Base-by-base conservation (phyloP, 2,329 filamentous ascomycete genomes). In the Colletotrichum sp. region DNA sequence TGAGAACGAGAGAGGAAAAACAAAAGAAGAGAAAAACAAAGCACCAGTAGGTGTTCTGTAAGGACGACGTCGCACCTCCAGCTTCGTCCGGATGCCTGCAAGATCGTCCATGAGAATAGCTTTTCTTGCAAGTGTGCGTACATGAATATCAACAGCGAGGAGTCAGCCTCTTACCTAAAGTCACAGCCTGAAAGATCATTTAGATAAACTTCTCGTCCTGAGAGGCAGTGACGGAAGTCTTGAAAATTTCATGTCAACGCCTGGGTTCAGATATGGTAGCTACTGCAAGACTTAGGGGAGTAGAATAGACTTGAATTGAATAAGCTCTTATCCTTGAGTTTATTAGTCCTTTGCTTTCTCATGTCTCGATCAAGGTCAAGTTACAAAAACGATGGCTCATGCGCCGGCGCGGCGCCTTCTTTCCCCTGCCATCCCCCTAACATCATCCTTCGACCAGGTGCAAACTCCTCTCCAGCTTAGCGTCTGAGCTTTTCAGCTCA, bases 131-230 rank as follows among this genome's bases (percentile, higher is more conserved):
- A 49, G 44, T n/a, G 10, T 4, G 18, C 5, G 9, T 1, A 13
- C 18, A 21, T 49, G 1, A 21, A 49, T 12, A 0, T 21, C 9
- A 4, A n/a, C 3, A 3, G n/a, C n/a, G 44, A 13, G 9, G 1
- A 8, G 6, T n/a, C 10, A 21, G 10, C 18, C 18, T 21, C 7
- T 13, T 13, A 13, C 10, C 44, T 7, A 12, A 10, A 21, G 10
- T 3, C 0, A 49, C 6, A 21, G 44, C 18, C 3, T 49, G 44
- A 49, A 13, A 6, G 10, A 21, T 12, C 13, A 7, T 49, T 44
- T 6, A 49, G 44, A 21, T 21, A 12, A 21, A 21, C n/a, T 2
- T 49, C 18, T 49, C 44, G n/a, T 18, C 9, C 2, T n/a, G 18
- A 9, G 18, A 49, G 39, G 39, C 18, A n/a, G 18, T 49, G 39